Percentiles rank a stretch among this genome's conserved stretches.
Evolutionary conservation across 371 early-diverging fungal genomes (phyloP).

Genomic region (Mucor velutinosus): DNA sequence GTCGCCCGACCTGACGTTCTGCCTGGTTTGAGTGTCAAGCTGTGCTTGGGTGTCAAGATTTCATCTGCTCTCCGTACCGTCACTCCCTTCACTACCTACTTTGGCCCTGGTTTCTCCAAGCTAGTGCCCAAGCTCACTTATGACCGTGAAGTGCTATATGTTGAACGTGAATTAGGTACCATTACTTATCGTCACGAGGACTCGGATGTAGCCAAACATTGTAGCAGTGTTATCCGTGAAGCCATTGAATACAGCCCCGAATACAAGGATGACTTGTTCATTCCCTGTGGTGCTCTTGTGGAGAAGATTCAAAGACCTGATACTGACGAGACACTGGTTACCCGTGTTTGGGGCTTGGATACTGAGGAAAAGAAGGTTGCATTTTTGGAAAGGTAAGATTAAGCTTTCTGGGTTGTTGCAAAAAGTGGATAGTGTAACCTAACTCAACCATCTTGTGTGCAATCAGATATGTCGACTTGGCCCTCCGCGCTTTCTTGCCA

Average conservation of each 20-base stretch:
- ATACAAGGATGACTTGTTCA: conserved; percentile 52
- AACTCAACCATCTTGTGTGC: not conserved
- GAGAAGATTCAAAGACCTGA: conserved; percentile 57
- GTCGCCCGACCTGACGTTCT: conserved; percentile 54
- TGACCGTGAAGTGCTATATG: conserved; percentile 45
- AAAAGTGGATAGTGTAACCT: not conserved
- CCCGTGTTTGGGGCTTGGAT: conserved; percentile 57
- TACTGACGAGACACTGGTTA: conserved; percentile 50
- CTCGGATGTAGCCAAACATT: conserved; percentile 69
- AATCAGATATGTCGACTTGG: conserved; percentile 45
- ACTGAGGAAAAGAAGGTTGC: conserved; percentile 52
- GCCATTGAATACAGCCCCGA: conserved; percentile 48
- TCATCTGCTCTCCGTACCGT: conserved; percentile 77
- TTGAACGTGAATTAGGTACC: conserved; percentile 64
- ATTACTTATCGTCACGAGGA: conserved; percentile 54
- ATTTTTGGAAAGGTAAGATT: conserved; percentile 53
- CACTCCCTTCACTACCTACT: conserved; percentile 69
- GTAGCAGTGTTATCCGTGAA: conserved; percentile 67
- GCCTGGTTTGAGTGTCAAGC: conserved; percentile 55
- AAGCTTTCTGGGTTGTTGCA: not conserved
- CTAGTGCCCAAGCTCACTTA: conserved; percentile 50
- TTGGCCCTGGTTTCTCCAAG: conserved; percentile 65
- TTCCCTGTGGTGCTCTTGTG: conserved; percentile 69
- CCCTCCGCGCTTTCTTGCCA: conserved; percentile 67
- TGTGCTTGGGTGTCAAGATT: conserved; percentile 70